Percentiles rank a stretch among this genome's conserved stretches.
Evolutionary conservation across 2,329 filamentous ascomycete species (phyloP).

Genomic region (Epichloe gansuensis): DNA sequence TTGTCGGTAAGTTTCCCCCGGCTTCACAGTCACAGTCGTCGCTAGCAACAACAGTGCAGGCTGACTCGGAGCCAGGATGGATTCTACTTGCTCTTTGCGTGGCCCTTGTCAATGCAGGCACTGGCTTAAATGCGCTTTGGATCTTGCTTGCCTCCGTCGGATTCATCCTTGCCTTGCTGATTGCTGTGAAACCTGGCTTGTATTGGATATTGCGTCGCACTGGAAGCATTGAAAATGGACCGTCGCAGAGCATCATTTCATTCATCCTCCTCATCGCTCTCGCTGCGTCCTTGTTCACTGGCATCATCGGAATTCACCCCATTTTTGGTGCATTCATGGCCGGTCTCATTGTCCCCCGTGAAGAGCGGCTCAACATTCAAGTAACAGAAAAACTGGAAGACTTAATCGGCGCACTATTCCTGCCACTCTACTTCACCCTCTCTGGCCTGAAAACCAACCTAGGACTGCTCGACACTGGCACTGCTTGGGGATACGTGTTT

Average conservation of each 20-base stretch:
- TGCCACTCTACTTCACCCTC: constrained; percentile 86
- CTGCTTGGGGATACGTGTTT: constrained; percentile 82
- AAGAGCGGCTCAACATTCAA: constrained; percentile 81
- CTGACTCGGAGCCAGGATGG: constrained; percentile 38
- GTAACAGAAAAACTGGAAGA: constrained; percentile 92
- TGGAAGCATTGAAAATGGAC: constrained; percentile 74
- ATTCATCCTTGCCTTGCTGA: constrained; percentile 65
- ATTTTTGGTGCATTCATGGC: constrained; percentile 91
- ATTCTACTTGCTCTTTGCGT: constrained; percentile 87
- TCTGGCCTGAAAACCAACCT: constrained; percentile 83
- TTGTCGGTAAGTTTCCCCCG: constrained; percentile 18
- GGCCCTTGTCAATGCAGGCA: constrained; percentile 77
- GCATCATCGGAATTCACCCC: constrained; percentile 81
- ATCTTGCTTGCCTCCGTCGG: constrained; percentile 65
- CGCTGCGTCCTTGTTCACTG: constrained; percentile 71
- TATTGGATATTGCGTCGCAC: constrained; percentile 60
- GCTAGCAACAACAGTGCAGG: too few species aligned
- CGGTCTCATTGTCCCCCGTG: constrained; percentile 79
- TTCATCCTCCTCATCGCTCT: constrained; percentile 71
- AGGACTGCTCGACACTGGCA: constrained; percentile 67
- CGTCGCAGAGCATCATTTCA: constrained; percentile 71
- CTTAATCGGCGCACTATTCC: constrained; percentile 67
- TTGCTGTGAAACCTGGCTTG: constrained; percentile 59
- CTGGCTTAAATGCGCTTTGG: constrained; percentile 70
- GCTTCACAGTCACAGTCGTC: not conserved